Evolutionary conservation across 148 eudicot genomes (phyloP), one percentile per base, ranked within the genome.

Genomic region (Cornus florida): DNA sequence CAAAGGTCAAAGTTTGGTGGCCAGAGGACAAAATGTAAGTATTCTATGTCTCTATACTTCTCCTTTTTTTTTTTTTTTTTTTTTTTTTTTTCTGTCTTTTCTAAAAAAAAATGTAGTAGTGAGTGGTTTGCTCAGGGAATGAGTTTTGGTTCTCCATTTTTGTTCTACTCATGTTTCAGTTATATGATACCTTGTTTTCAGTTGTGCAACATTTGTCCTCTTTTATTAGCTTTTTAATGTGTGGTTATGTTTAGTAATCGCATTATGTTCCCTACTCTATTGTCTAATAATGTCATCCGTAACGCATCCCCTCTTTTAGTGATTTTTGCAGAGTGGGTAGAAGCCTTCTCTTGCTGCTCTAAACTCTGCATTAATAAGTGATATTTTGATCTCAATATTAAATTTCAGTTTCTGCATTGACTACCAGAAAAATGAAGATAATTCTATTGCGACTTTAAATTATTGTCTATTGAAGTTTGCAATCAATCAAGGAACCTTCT

Each of bases 1-100:
- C 78, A 24, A 91, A 64, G 71, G 80, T 94, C 65, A 83, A 85
- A 86, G 97, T 94, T 72, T 94, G 91, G 94, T 94, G 98, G 98
- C 98, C 97, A 3, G 76, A 76, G 31, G 98, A 94, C 82, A 14
- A 80, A 14, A 28, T 35, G 98, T 92, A 87, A 89, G 97, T 80
- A 67, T 1, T 43, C 48, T 43, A 43, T 43, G 48, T 28, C 48
- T 43, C 48, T 43, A 43, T 43, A 43, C 8, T 43, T 43, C 48
- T 6, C 4, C 53, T 81, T 28, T 31, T 32, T 4, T 19, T 32
- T 6, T 6, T 10, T 35, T 9, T 46, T 33, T 28, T 24, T 53
- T 6, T 60, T 62, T 2, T 35, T 20, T 19, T 68, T n/a, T n/a
- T n/a, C n/a, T n/a, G n/a, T n/a, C n/a, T n/a, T n/a, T n/a, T n/a